A percentile compares a stretch with the other conserved stretches of the same genome.
phyloP scores from a whole-genome alignment of 2,329 filamentous ascomycete genomes.

The Cercospora zeina region DNA sequence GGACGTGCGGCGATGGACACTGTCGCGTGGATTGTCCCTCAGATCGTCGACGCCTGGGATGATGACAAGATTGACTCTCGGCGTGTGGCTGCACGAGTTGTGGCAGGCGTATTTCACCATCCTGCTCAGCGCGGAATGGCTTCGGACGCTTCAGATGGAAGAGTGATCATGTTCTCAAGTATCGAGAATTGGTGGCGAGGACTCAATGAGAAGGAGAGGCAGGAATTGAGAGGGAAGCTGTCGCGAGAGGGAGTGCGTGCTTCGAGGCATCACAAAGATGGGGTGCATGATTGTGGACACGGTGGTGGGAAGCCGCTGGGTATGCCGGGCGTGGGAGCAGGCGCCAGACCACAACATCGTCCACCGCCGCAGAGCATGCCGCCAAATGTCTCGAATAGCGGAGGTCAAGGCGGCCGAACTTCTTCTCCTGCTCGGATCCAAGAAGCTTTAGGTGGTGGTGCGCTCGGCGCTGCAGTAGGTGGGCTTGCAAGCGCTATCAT shows the following conservation, averaged over 20 bases:
- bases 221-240: constrained; percentile 71
- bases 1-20: constrained; percentile 78
- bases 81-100: constrained; percentile 71
- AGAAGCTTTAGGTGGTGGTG: constrained; percentile 63
- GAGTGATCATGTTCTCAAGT: constrained; percentile 71
- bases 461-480: constrained; percentile 69
- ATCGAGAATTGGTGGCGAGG: constrained; percentile 80
- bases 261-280: constrained; percentile 82
- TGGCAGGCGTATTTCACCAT: constrained; percentile 81
- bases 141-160: constrained; percentile 68
- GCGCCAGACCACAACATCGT: constrained; percentile 41
- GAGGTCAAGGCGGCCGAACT: constrained; percentile 36
- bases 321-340: constrained; percentile 64
- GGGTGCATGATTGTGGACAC: constrained; percentile 81
- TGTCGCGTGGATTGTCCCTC: constrained; percentile 79
- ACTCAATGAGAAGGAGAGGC: constrained; percentile 61
- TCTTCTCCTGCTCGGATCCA: constrained; percentile 43
- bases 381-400: constrained; percentile 40
- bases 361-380: constrained; percentile 39
- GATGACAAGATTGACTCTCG: constrained; percentile 70
- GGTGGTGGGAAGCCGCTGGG: constrained; percentile 78
- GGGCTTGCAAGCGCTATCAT: constrained; percentile 59
- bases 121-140: constrained; percentile 51
- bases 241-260: constrained; percentile 74
- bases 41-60: constrained; percentile 85